Percentiles rank a stretch among this genome's conserved stretches.
phyloP scores from a whole-genome alignment of 257 asterid species.

The Hygrophila difformis region DNA sequence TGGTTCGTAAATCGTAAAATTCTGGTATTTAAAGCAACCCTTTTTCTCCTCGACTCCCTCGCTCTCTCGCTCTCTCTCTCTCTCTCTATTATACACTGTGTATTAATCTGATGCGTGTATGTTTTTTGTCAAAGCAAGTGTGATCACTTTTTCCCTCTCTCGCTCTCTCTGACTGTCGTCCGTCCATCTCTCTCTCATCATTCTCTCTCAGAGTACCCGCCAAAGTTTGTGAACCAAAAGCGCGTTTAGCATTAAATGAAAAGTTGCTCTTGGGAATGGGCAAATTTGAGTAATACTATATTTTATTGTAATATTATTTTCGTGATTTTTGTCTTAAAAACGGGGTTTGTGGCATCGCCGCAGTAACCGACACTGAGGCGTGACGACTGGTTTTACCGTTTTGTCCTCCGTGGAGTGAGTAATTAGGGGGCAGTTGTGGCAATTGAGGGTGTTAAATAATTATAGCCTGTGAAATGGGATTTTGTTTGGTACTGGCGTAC shows the following conservation, averaged over 20 bases:
- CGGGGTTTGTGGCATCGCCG: slow-evolving; percentile 11
- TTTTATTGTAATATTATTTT: background rate
- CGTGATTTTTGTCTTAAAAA: background rate
- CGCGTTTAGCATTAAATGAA: slow-evolving; percentile 14
- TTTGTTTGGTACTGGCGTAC: too few relatives aligned
- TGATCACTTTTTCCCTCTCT: background rate
- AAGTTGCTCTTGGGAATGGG: slow-evolving; percentile 12
- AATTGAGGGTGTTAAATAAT: too few relatives aligned
- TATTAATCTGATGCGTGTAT: too few relatives aligned
- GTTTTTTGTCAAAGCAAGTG: slow-evolving; percentile 2
- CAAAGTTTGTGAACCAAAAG: slow-evolving; percentile 16
- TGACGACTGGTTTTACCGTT: too few relatives aligned
- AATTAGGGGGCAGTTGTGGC: too few relatives aligned
- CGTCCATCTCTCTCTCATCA: slow-evolving; percentile 10
- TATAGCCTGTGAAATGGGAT: too few relatives aligned
- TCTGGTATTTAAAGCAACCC: slow-evolving; percentile 4
- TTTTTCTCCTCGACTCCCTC: background rate
- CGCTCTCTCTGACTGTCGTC: background rate
- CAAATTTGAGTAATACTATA: background rate
- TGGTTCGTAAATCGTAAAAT: too few relatives aligned
- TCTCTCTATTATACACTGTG: too few relatives aligned
- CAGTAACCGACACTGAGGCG: slow-evolving; percentile 22
- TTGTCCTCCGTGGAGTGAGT: too few relatives aligned
- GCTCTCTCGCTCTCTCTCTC: background rate
- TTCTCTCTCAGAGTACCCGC: slow-evolving; percentile 34